Evolutionary conservation across 257 asterid genomes (phyloP), one percentile per base, ranked within the genome.

Genomic region (Paulownia fortunei): DNA sequence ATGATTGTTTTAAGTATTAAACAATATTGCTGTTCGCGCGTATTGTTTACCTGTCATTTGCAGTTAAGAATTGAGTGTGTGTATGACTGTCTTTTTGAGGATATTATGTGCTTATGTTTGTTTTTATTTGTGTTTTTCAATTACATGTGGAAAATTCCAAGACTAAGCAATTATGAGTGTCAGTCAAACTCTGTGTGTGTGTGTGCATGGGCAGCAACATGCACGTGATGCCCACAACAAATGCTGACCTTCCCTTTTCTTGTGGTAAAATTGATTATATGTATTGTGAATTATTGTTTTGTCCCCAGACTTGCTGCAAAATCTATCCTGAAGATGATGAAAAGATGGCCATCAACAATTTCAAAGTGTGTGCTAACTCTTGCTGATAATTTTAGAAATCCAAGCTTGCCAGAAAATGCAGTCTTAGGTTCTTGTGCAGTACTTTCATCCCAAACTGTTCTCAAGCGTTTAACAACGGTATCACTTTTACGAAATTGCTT

Each of bases 341-440:
- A 93, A 82, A 88, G 97, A 82, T 96, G 99, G 99, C 99, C 99
- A 27, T 89, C 98, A 79, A 88, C 97, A 73, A 93, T 91, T 82
- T 89, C 98, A 74, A 92, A 88, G 66, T 89, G 89, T 85, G 95
- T 96, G 72, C 76, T 89, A 74, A 84, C 83, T 74, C 90, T 96
- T 69, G 81, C 94, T 80, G 97, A 82, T 71, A 93, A 90, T 76
- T 80, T 96, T 76, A 87, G 88, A 82, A 81, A 82, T 76, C 82
- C 97, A 27, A 83, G 87, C 85, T 79, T 93, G 76, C 94, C 96
- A 12, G 99, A 96, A 87, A 79, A 89, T 88, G 91, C 88, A 54
- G 98, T 96, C 73, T 89, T 96, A 83, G 99, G 99, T 76, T 96
- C 99, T 79, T 96, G 99, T 85, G 89, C 94, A 58, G 89, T 96